Conservation (phyloP, 2,329 filamentous ascomycete genomes). For the Penicillium sp. region DNA sequence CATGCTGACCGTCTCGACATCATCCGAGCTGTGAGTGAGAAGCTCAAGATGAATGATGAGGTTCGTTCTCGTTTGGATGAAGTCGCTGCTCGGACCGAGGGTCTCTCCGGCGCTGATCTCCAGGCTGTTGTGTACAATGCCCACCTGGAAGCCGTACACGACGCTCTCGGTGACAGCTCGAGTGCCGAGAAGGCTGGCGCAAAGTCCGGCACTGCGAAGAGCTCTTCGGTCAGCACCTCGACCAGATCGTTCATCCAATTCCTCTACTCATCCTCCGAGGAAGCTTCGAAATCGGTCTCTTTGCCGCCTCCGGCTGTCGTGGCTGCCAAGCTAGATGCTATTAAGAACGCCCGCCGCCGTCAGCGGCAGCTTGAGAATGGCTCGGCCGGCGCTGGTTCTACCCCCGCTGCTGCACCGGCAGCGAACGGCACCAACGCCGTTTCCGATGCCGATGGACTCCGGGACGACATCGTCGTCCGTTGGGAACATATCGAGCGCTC, state of each 20-base stretch:
- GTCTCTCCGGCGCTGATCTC: constrained; percentile 91
- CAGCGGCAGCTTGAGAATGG: constrained; percentile 58
- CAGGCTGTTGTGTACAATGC: constrained; percentile 96
- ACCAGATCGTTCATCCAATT: constrained; percentile 73
- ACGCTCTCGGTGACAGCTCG: constrained; percentile 69
- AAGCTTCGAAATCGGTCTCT: constrained; percentile 58
- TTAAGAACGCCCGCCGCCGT: constrained; percentile 71
- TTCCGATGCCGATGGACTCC: constrained; percentile 39
- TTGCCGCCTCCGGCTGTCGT: constrained; percentile 80
- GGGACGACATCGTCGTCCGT: constrained; percentile 75
- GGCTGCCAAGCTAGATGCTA: constrained; percentile 76
- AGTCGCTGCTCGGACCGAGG: constrained; percentile 78
- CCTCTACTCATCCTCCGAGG: constrained; percentile 67
- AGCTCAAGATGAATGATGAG: constrained; percentile 72
- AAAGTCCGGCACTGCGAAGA: constrained; percentile 36
- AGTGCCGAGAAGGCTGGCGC: constrained; percentile 45
- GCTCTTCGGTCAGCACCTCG: constrained; percentile 39
- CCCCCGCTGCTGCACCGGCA: constrained; percentile 17
- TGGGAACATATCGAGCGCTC: constrained; percentile 84
- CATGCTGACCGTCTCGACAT: constrained; percentile 85
- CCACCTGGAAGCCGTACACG: constrained; percentile 95
- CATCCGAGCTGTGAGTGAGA: constrained; percentile 77
- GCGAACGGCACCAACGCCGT: constrained; percentile 30
- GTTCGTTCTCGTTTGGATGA: constrained; percentile 68
- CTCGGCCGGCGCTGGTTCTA: constrained; percentile 11